A percentile compares a stretch with the other conserved stretches of the same genome.
Conservation (phyloP, 495 filamentous ascomycete species). For the Penicillium simplicissimum region DNA sequence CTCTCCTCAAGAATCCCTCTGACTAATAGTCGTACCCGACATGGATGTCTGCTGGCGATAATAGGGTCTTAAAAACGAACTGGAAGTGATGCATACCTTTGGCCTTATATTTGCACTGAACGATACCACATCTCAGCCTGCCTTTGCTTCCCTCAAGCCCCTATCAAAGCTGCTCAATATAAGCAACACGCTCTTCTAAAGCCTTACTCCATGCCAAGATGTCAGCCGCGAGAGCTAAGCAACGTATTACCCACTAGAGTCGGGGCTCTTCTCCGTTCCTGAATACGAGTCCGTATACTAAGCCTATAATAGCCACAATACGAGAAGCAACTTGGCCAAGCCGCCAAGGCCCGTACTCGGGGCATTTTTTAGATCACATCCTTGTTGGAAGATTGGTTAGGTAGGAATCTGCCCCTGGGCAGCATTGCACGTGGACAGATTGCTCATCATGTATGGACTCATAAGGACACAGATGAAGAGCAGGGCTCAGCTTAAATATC, state of each 20-base stretch:
- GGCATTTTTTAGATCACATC: neutral
- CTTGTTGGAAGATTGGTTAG: neutral
- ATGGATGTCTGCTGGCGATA: no score
- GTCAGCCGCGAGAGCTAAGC: neutral
- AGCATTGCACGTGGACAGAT: neutral
- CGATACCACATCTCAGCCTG: neutral
- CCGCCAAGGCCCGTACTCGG: slow-evolving; percentile 5
- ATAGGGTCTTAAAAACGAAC: neutral
- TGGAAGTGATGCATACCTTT: neutral
- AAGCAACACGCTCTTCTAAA: neutral
- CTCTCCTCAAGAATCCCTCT: no score
- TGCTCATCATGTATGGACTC: neutral
- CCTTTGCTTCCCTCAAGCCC: neutral
- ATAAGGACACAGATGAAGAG: neutral
- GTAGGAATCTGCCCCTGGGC: neutral
- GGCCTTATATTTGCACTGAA: neutral
- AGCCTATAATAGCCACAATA: neutral
- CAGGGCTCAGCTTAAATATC: neutral
- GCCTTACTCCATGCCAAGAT: neutral
- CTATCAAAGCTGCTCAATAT: neutral
- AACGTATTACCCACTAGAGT: neutral
- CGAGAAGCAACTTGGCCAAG: slow-evolving; percentile 3
- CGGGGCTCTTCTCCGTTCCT: neutral
- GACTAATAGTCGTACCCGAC: no score
- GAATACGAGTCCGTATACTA: slow-evolving; percentile 5